phyloP scores from a whole-genome alignment of 1,284 basidiomycete genomes.

The Taiwanofungus camphoratus region DNA sequence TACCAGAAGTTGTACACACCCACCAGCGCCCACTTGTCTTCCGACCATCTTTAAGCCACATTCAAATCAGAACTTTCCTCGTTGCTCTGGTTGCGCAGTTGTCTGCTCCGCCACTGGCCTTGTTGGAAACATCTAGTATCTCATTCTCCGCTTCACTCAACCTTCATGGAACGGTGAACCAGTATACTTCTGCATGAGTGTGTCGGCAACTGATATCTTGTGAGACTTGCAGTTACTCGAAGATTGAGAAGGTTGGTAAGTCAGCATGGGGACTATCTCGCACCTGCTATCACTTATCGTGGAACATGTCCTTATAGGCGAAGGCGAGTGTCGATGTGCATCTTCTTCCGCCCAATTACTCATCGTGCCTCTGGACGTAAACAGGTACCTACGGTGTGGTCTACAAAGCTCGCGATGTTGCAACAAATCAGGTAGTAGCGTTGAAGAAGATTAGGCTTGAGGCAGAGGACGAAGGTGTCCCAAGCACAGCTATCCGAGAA shows the following conservation, averaged over 20 bases:
- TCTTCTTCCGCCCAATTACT: slow-evolving; percentile 8
- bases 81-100: not conserved
- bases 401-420: slow-evolving; percentile 83
- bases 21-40: slow-evolving; percentile 6
- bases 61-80: slow-evolving; percentile 1
- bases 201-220: slow-evolving; percentile 15
- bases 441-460: slow-evolving; percentile 98
- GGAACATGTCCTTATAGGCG: slow-evolving; percentile 18
- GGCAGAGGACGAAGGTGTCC: slow-evolving; percentile 97
- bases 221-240: slow-evolving; percentile 26
- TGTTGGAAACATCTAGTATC: no score
- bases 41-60: slow-evolving; percentile 1
- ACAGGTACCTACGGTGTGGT: slow-evolving; percentile 98
- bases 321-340: slow-evolving; percentile 21
- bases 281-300: not conserved
- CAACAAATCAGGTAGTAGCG: slow-evolving; percentile 77
- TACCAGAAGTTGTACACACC: slow-evolving; percentile 2
- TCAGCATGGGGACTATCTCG: slow-evolving; percentile 1
- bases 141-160: no score
- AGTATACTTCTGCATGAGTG: slow-evolving; percentile 1
- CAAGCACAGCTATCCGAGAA: slow-evolving; percentile 95
- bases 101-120: not conserved
- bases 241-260: slow-evolving; percentile 37
- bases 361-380: not conserved
- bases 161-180: slow-evolving; percentile 51